Percentiles rank a stretch among this genome's conserved stretches.
Evolutionary conservation across 2,329 filamentous ascomycete species (phyloP).

Genomic region (Colletotrichum chlorophyti): DNA sequence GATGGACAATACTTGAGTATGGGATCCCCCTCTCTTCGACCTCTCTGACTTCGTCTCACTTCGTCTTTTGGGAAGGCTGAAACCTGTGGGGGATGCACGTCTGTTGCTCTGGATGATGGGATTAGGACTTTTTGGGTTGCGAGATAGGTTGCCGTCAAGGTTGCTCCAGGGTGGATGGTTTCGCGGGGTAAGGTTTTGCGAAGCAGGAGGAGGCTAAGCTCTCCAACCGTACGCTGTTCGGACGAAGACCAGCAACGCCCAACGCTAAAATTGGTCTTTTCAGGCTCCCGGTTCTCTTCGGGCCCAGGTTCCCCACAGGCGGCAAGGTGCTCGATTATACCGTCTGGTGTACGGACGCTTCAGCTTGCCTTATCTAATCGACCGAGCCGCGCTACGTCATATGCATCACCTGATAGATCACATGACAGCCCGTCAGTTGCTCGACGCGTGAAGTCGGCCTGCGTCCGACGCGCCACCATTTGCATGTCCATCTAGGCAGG

Average conservation of each 20-base stretch:
- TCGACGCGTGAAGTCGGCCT: conserved; percentile 18
- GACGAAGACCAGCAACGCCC: conserved; percentile 19
- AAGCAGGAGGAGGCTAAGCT: background rate
- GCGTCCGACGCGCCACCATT: conserved; percentile 13
- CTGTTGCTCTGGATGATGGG: background rate
- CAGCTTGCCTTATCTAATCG: background rate
- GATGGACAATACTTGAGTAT: too few relatives aligned
- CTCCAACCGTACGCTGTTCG: conserved; percentile 24
- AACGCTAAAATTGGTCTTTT: conserved; percentile 9
- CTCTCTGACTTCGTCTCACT: too few relatives aligned
- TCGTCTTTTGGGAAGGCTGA: background rate
- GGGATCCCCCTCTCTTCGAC: too few relatives aligned
- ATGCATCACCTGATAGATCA: too few relatives aligned
- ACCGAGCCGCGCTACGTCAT: too few relatives aligned
- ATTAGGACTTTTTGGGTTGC: conserved; percentile 7
- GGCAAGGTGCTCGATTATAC: background rate
- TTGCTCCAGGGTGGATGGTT: conserved; percentile 4
- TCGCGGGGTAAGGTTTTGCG: conserved; percentile 26
- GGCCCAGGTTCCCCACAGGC: background rate
- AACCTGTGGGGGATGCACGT: conserved; percentile 2
- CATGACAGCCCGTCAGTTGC: conserved; percentile 27
- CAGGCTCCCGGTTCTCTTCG: too few relatives aligned
- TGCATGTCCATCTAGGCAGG: background rate
- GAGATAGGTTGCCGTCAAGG: background rate
- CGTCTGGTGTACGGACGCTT: too few relatives aligned